Base-by-base conservation (phyloP, 768 basidiomycete genomes). In the Trametes cinnabarina region DNA sequence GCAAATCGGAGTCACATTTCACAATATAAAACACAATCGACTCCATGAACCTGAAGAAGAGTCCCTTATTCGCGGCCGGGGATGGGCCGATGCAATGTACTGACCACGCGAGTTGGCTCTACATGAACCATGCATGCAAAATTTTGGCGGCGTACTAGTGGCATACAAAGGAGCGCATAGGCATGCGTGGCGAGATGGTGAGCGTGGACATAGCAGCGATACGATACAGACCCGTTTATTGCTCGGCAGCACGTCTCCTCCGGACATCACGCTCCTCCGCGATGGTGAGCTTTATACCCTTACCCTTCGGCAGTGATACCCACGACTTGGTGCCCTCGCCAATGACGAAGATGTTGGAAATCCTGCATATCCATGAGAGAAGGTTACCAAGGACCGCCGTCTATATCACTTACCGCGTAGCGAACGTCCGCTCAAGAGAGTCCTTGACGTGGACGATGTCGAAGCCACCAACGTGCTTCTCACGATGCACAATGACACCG, bases 361-460 rank as follows among this genome's bases (percentile, higher is more conserved):
- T 83, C 71, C 94, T 97, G 64, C n/a, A n/a, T 4, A 6, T n/a
- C 11, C 10, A 46, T 56, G 32, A 43, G 32, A 41, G 39, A 25
- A 51, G 23, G 6, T 25, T 7, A 4, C 34, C 9, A 2, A 28
- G 12, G 11, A 25, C 9, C 5, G 20, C 19, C 19, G 22, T 17
- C 20, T 7, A 17, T 5, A 39, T 15, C 19, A 78, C 87, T 57
- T 72, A 95, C 94, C 96, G 93, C 67, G 97, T 99, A 63, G 97
- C 95, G 69, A 98, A 99, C 47, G 93, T 94, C 72, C 93, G 82
- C 73, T 97, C 96, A 62, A 96, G 79, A 47, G 91, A 88, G 72
- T 98, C 97, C 78, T 91, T 94, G 69, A 98, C 92, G 71, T 98
- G 96, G 57, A 98, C 92, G 60, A 99, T 98, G 78, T 99, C 97